A percentile compares a stretch with the other conserved stretches of the same genome.
Evolutionary conservation across 805 yeast species (phyloP).

Genomic region (Maudiozyma barnettii): DNA sequence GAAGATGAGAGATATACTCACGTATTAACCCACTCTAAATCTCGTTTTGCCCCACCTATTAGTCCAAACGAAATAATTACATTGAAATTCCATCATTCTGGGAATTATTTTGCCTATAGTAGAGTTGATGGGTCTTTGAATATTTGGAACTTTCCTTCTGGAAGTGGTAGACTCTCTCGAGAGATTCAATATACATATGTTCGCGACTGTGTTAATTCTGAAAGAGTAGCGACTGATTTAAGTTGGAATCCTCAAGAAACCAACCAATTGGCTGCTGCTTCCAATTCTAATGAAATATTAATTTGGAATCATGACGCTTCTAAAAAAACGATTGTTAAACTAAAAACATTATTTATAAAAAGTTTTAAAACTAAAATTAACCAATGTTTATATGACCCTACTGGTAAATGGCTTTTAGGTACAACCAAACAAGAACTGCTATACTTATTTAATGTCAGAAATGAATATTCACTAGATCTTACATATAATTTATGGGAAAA

Average conservation of each 20-base stretch:
- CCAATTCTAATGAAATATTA: constrained; percentile 13
- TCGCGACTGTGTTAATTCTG: constrained; percentile 14
- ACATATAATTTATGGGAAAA: constrained; percentile 3
- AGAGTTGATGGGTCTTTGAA: constrained; percentile 27
- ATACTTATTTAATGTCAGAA: constrained; percentile 27
- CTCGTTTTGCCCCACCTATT: constrained; percentile 15
- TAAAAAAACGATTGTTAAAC: constrained; percentile 8
- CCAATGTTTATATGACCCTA: constrained; percentile 33
- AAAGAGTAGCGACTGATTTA: constrained; percentile 13
- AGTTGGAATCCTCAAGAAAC: constrained; percentile 21
- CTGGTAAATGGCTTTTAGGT: constrained; percentile 39
- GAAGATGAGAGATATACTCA: constrained; percentile 20
- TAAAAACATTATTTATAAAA: constrained; percentile 10
- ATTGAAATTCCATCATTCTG: constrained; percentile 23
- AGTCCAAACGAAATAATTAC: constrained; percentile 16
- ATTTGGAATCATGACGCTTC: constrained; percentile 18
- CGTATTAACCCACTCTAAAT: constrained; percentile 10
- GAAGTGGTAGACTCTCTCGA: constrained; percentile 4
- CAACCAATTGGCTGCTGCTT: constrained; percentile 19
- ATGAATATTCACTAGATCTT: constrained; percentile 24
- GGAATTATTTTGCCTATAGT: constrained; percentile 20
- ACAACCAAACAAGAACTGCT: constrained; percentile 34
- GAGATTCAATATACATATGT: constrained; percentile 9
- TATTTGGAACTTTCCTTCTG: constrained; percentile 12
- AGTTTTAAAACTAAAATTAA: constrained; percentile 11